These are phyloP conservation scores for Colletotrichum sp. DNA, from an alignment of 2,329 filamentous ascomycete genomes.

Conservation along the genomic window DNA sequence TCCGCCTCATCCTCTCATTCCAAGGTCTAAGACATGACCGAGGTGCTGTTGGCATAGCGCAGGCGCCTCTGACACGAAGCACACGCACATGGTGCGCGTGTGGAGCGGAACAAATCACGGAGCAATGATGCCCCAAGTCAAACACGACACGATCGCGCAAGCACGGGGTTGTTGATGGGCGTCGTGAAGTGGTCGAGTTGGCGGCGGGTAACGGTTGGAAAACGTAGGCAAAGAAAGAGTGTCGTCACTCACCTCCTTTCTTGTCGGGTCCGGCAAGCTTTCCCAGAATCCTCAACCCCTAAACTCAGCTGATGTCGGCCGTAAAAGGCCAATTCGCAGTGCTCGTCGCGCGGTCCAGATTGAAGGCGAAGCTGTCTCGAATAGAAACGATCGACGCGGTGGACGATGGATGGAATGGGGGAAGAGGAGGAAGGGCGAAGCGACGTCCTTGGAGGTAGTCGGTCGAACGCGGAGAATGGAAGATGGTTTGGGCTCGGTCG, in stretches of 20 bases:
- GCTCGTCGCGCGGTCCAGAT: slow-evolving; percentile 18
- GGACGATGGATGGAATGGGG: slow-evolving; percentile 17
- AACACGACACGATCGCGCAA: not conserved
- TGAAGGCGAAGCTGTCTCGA: not conserved
- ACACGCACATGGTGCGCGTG: slow-evolving; percentile 1
- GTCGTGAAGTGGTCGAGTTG: not conserved
- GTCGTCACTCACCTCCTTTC: slow-evolving; percentile 21
- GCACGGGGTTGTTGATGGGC: not conserved
- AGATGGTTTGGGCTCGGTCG: slow-evolving; percentile 22
- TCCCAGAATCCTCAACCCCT: slow-evolving; percentile 28
- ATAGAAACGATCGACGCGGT: slow-evolving; percentile 9
- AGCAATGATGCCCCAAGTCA: not conserved
- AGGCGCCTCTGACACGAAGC: not conserved
- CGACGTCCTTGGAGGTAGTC: slow-evolving; percentile 10
- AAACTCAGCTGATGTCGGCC: slow-evolving; percentile 30
- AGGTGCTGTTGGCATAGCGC: not conserved
- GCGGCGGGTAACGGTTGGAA: not conserved
- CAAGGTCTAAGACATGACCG: slow-evolving; percentile 24
- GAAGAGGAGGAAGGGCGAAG: not conserved
- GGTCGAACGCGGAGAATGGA: slow-evolving; percentile 21
- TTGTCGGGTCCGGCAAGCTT: slow-evolving; percentile 21
- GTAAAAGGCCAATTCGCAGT: slow-evolving; percentile 26
- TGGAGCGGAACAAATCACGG: not conserved
- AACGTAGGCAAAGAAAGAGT: not conserved
- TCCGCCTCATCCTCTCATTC: slow-evolving; percentile 15